Evolutionary conservation across 176 grass and related monocot species (phyloP), one percentile per base, ranked within the genome.

Genomic region (Alloteropsis semialata): DNA sequence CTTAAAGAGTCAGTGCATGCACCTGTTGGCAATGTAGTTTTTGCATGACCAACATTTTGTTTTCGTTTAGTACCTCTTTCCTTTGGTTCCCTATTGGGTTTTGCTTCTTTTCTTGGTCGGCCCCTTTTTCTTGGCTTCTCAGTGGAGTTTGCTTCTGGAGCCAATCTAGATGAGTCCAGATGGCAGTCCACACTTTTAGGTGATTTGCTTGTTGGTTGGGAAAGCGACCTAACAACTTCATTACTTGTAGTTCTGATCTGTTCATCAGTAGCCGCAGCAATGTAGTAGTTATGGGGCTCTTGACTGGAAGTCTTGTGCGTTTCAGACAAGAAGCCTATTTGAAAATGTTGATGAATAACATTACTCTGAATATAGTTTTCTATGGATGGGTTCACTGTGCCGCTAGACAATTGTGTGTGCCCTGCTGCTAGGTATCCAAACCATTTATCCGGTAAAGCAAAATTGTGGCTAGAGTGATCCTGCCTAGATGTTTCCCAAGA

Each of bases 11-110:
- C 21, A 6, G 72, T 67, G 38, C 8, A 16, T 55, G 38, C 58
- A 48, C 28, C 84, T 82, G 86, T 82, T 78, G 42, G 75, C 2
- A 27, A 81, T 89, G 17, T 24, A 74, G 8, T 45, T 70, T 85
- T 82, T 36, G 73, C 60, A 65, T 42, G 24, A 70, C 56, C 43
- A 81, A 27, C 28, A 69, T 87, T 80, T 75, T 87, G 28, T 37
- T 74, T 81, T 38, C 16, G 84, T 72, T 36, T 58, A 66, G 76
- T 72, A n/a, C 72, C 72, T 87, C 79, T 94, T 44, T 27, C 69
- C 75, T 87, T 89, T 63, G 76, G 75, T 17, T 65, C 88, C 34
- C 45, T 68, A 75, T 87, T 85, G n/a, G 58, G 28, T 46, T 70
- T 75, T 66, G 34, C 15, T 51, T 81, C 67, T 70, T 84, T 75